Percentiles rank a stretch among this genome's conserved stretches.
Evolutionary conservation across 768 basidiomycete species (phyloP).

Genomic region (Imleria badia): DNA sequence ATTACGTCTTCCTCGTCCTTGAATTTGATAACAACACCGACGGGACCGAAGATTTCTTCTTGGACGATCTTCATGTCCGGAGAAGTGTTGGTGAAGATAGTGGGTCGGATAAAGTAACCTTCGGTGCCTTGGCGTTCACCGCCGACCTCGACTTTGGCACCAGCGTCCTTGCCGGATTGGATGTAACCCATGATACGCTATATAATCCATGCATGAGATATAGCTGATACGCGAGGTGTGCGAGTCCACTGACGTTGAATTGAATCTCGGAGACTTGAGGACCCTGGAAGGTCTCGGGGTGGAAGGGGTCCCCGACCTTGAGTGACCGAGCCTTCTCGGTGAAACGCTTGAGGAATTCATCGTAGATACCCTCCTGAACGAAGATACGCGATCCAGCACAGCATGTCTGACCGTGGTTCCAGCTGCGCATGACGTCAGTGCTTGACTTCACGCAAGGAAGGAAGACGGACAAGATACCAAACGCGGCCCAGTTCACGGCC

Average conservation of each 20-base stretch:
- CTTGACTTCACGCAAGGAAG: slow-evolving; percentile 2
- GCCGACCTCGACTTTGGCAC: slow-evolving; percentile 65
- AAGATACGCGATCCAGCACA: slow-evolving; percentile 80
- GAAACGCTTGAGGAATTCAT: slow-evolving; percentile 66
- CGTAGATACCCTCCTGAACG: slow-evolving; percentile 79
- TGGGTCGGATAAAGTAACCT: slow-evolving; percentile 74
- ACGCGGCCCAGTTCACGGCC: slow-evolving; percentile 68
- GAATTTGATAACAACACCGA: slow-evolving; percentile 76
- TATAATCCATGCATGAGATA: neutral
- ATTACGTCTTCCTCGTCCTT: slow-evolving; percentile 66
- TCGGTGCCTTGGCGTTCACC: slow-evolving; percentile 58
- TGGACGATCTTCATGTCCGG: slow-evolving; percentile 73
- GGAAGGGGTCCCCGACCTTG: slow-evolving; percentile 75
- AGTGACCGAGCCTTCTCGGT: slow-evolving; percentile 51
- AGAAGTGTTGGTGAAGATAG: slow-evolving; percentile 67
- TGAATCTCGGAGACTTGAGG: slow-evolving; percentile 78
- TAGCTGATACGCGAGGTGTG: neutral
- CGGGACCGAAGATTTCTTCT: slow-evolving; percentile 82
- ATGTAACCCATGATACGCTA: slow-evolving; percentile 81
- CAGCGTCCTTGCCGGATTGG: slow-evolving; percentile 66
- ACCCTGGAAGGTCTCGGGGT: slow-evolving; percentile 59
- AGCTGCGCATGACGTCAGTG: slow-evolving; percentile 40
- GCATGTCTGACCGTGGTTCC: slow-evolving; percentile 77
- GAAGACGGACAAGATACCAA: slow-evolving; percentile 67
- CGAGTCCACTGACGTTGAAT: slow-evolving; percentile 53